phyloP scores from a whole-genome alignment of 108 stramenopile species.

The Nitzschia sp. region DNA sequence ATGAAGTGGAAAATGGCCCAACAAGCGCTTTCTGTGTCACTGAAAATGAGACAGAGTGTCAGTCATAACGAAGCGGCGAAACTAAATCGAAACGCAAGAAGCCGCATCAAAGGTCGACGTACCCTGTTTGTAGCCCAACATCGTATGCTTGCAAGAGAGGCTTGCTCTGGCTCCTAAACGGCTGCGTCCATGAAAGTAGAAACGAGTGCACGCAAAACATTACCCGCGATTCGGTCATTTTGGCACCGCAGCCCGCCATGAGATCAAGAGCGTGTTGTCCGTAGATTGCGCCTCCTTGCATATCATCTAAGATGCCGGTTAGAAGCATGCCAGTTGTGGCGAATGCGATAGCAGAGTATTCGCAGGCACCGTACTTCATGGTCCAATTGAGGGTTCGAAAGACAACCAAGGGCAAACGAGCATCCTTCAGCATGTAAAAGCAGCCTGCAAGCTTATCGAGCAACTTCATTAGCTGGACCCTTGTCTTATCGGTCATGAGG shows the following conservation, averaged over 20 bases:
- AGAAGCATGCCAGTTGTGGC: conserved; percentile 3
- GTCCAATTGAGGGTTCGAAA: not conserved
- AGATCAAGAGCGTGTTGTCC: not conserved
- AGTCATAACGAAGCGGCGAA: not conserved
- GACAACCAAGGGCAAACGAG: not conserved
- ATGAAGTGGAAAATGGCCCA: not conserved
- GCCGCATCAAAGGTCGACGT: not conserved
- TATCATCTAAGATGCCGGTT: conserved; percentile 1
- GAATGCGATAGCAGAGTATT: not conserved
- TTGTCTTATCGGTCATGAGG: not conserved
- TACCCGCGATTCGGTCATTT: not conserved
- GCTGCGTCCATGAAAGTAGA: conserved; percentile 4
- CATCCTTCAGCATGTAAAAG: conserved; percentile 3
- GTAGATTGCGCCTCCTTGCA: not conserved
- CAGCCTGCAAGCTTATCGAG: not conserved
- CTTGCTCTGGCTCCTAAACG: not conserved
- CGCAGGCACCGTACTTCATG: conserved; percentile 2
- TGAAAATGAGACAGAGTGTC: not conserved
- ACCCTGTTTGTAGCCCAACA: not conserved
- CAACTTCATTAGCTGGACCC: not conserved
- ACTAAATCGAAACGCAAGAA: too few species aligned
- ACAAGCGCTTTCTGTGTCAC: not conserved
- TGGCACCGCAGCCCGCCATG: not conserved
- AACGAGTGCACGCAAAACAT: not conserved
- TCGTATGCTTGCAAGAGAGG: not conserved